phyloP scores from a whole-genome alignment of 2,329 filamentous ascomycete species.

The Leptographium radiaticola region DNA sequence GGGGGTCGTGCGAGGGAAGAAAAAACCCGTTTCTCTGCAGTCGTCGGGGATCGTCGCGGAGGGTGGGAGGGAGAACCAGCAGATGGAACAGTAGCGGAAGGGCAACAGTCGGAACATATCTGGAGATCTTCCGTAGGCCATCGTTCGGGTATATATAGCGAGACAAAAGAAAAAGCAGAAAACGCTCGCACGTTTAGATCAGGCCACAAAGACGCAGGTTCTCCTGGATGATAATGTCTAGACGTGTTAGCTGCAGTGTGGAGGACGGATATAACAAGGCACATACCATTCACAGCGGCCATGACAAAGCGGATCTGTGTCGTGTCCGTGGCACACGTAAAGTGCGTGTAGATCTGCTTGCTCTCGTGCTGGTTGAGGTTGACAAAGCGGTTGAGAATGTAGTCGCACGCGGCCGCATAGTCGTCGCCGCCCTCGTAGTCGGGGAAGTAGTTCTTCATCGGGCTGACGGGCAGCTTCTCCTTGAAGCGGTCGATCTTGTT shows the following conservation, averaged over 20 bases:
- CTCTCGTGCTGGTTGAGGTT: conserved; percentile 98
- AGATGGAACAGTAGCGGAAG: neutral
- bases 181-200: conserved; percentile 8
- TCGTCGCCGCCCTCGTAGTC: conserved; percentile 93
- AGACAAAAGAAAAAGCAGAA: conserved; percentile 6
- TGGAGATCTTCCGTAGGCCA: neutral
- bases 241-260: conserved; percentile 25
- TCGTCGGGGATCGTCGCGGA: neutral
- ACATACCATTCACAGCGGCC: conserved; percentile 92
- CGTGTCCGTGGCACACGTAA: conserved; percentile 96
- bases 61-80: neutral
- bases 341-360: conserved; percentile 99
- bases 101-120: neutral
- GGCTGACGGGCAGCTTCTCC: conserved; percentile 68
- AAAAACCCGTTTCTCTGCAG: neutral
- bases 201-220: conserved; percentile 54
- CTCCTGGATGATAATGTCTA: conserved; percentile 99
- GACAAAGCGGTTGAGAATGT: conserved; percentile 97
- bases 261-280: neutral
- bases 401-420: conserved; percentile 92
- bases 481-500: conserved; percentile 89
- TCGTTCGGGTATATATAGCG: conserved; percentile 4
- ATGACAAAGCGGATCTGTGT: conserved; percentile 99
- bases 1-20: neutral
- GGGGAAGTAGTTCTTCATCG: conserved; percentile 82